Conservation (phyloP, 2,329 filamentous ascomycete species). For the Phaeosphaeria sp. region DNA sequence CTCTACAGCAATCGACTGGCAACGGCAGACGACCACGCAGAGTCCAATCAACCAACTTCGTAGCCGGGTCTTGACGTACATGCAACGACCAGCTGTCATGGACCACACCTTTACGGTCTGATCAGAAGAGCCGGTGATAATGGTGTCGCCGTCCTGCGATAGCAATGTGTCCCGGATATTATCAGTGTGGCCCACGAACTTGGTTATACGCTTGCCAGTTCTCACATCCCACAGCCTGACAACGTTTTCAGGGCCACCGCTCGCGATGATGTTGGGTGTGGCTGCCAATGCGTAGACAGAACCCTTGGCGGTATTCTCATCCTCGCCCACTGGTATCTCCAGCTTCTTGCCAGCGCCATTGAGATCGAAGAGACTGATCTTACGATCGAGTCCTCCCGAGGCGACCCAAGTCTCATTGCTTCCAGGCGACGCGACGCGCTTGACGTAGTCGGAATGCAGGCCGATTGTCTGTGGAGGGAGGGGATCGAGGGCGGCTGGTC, state of each 20-base stretch:
- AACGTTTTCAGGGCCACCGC: conserved; percentile 91
- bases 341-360: conserved; percentile 85
- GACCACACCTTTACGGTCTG: conserved; percentile 99
- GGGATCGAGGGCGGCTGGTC: conserved; percentile 70
- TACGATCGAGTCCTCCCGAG: conserved; percentile 90
- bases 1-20: too few relatives aligned
- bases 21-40: too few relatives aligned
- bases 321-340: conserved; percentile 83
- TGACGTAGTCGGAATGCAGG: conserved; percentile 94
- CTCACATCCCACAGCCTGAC: conserved; percentile 91
- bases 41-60: too few relatives aligned
- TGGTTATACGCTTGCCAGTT: conserved; percentile 88
- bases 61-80: too few relatives aligned
- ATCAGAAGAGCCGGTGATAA: conserved; percentile 93
- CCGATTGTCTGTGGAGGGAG: conserved; percentile 82
- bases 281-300: conserved; percentile 91
- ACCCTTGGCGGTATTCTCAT: conserved; percentile 85
- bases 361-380: conserved; percentile 92
- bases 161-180: conserved; percentile 91
- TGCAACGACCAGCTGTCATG: conserved; percentile 90
- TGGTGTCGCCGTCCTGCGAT: conserved; percentile 85
- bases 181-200: conserved; percentile 95
- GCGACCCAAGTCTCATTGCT: conserved; percentile 82
- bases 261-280: conserved; percentile 81
- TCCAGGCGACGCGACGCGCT: conserved; percentile 83